Evolutionary conservation across 2,329 filamentous ascomycete genomes (phyloP).

Genomic region (Aspergillus fijiensis): DNA sequence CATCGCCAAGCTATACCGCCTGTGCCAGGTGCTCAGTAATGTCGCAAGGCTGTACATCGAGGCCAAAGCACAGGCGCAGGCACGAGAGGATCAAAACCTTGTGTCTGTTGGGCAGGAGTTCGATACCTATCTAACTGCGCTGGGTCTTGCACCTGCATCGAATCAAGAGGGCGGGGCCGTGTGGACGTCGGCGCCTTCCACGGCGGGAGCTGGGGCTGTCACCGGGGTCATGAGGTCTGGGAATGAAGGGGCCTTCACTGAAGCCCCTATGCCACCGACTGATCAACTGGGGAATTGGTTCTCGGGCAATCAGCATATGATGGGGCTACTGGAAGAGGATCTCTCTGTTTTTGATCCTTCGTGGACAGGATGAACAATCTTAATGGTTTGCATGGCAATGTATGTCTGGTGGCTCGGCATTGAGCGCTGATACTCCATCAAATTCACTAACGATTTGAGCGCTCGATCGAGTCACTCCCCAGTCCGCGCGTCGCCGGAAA

Average conservation of each 20-base stretch:
- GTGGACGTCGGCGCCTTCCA: conserved; percentile 9
- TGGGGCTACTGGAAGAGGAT: conserved; percentile 65
- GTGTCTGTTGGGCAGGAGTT: conserved; percentile 59
- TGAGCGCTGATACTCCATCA: neutral
- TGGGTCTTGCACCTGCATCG: conserved; percentile 57
- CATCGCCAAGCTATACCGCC: conserved; percentile 60
- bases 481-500: neutral
- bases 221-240: conserved; percentile 15
- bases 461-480: neutral
- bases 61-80: conserved; percentile 57
- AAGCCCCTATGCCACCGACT: conserved; percentile 25
- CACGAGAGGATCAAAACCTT: conserved; percentile 49
- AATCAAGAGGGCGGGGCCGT: conserved; percentile 13
- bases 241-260: conserved; percentile 15
- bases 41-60: conserved; percentile 64
- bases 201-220: conserved; percentile 1
- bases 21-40: conserved; percentile 62
- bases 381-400: too few species aligned
- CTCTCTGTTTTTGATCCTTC: conserved; percentile 31
- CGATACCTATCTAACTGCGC: conserved; percentile 63
- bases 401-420: neutral
- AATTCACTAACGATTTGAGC: too few species aligned
- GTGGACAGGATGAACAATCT: neutral
- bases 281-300: conserved; percentile 62
- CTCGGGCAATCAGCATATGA: conserved; percentile 63